phyloP scores from a whole-genome alignment of 768 basidiomycete species.

The Mycena kentingensis region DNA sequence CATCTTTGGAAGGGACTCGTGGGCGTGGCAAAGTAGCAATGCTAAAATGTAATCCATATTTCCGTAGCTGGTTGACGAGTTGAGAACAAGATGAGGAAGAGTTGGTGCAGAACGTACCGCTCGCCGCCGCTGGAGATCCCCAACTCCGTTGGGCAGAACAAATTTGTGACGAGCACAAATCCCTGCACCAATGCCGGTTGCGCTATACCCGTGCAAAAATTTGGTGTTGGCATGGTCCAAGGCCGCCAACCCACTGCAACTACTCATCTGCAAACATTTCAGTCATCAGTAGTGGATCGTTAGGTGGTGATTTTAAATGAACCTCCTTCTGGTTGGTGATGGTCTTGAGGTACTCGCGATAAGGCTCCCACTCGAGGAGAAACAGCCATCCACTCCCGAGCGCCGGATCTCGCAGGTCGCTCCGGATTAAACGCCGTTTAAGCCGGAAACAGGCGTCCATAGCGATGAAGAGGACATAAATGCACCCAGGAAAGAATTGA shows the following conservation, averaged over 20 bases:
- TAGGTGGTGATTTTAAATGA: slow-evolving; percentile 26
- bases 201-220: no score
- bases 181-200: no score
- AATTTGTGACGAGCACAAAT: no score
- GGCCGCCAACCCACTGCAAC: no score
- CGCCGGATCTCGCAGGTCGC: background rate
- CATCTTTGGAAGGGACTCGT: background rate
- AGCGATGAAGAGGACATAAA: background rate
- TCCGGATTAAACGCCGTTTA: background rate
- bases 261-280: no score
- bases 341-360: background rate
- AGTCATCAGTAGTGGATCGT: slow-evolving; percentile 25
- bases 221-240: no score
- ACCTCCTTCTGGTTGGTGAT: slow-evolving; percentile 1
- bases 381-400: background rate
- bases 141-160: slow-evolving; percentile 27
- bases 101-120: slow-evolving; percentile 22
- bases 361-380: background rate
- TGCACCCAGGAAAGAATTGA: background rate
- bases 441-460: no score
- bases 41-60: slow-evolving; percentile 25
- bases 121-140: slow-evolving; percentile 38
- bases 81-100: background rate
- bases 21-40: background rate
- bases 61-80: slow-evolving; percentile 11